Conservation (phyloP, 495 filamentous ascomycete genomes). For the Penicillium arizonense region DNA sequence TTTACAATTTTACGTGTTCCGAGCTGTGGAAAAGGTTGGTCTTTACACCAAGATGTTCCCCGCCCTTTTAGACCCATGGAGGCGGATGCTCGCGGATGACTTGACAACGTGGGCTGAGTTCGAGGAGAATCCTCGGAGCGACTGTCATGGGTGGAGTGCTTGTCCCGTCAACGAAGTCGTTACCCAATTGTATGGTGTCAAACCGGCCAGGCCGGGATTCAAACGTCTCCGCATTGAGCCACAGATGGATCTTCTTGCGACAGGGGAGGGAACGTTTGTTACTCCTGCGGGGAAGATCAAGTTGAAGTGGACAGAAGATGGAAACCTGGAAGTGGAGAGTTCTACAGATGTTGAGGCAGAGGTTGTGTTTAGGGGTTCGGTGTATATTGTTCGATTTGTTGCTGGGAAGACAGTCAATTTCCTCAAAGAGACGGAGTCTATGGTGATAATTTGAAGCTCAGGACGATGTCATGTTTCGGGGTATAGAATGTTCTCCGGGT, state of each 20-base stretch:
- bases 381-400: background rate
- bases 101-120: constrained; percentile 30
- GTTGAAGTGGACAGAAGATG: constrained; percentile 7
- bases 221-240: constrained; percentile 20
- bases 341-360: constrained; percentile 7
- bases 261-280: constrained; percentile 7
- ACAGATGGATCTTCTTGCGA: constrained; percentile 5
- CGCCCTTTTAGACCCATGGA: constrained; percentile 19
- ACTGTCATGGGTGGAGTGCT: constrained; percentile 31
- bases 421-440: background rate
- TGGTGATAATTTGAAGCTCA: background rate
- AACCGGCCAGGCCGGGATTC: constrained; percentile 16
- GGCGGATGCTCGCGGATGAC: constrained; percentile 18
- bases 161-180: constrained; percentile 25
- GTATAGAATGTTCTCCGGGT: background rate
- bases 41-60: constrained; percentile 17
- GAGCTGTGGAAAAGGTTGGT: constrained; percentile 16
- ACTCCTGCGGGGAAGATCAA: constrained; percentile 5
- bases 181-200: constrained; percentile 18
- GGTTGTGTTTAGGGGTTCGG: constrained; percentile 1
- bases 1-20: constrained; percentile 27
- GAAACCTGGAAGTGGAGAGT: constrained; percentile 5
- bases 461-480: background rate
- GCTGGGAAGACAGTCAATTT: background rate
- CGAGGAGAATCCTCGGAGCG: constrained; percentile 21